These are phyloP conservation scores for Eucalyptus marginata DNA, from an alignment of 345 rosid genomes.

Conservation along the genomic window DNA sequence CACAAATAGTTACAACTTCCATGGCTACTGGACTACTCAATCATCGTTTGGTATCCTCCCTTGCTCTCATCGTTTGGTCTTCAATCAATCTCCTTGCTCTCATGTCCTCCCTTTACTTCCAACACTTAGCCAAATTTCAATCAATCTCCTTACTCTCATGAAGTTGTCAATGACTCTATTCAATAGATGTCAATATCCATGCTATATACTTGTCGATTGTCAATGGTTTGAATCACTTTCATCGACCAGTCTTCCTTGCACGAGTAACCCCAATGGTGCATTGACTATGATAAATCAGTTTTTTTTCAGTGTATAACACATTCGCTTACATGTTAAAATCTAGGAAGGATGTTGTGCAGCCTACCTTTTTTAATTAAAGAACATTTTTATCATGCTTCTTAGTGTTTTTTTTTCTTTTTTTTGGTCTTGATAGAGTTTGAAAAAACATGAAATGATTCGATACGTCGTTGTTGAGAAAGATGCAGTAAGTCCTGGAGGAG, in stretches of 20 bases:
- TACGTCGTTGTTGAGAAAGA: background rate
- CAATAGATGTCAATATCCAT: background rate
- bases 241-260: background rate
- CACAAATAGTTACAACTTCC: background rate
- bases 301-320: background rate
- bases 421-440: background rate
- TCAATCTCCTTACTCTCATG: background rate
- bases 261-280: background rate
- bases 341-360: background rate
- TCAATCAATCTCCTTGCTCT: background rate
- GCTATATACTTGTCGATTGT: background rate
- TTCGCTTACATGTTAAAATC: background rate
- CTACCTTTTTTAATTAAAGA: background rate
- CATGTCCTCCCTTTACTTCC: background rate
- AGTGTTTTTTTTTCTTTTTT: too few species aligned
- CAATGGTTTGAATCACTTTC: background rate
- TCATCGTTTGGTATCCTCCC: background rate
- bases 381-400: background rate
- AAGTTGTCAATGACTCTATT: background rate
- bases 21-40: background rate
- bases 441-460: background rate
- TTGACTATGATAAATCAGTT: too few species aligned
- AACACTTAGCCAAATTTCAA: background rate
- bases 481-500: background rate
- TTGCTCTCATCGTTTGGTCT: too few species aligned